These are phyloP conservation scores for Ophiostoma ulmi DNA, from an alignment of 2,329 filamentous ascomycete genomes.

Conservation along the genomic window DNA sequence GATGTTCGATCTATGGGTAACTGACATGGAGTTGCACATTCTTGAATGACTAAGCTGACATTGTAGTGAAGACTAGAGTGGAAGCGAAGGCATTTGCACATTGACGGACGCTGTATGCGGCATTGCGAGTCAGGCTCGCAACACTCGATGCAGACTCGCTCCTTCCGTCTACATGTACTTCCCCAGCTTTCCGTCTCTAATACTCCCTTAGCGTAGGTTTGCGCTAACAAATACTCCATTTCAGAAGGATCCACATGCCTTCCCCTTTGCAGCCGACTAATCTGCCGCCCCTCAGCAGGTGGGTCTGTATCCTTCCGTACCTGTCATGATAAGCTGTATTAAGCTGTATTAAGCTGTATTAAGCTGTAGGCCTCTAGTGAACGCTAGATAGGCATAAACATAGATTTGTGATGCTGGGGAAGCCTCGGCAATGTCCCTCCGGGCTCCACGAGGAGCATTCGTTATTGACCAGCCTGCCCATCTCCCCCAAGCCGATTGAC, in stretches of 20 bases:
- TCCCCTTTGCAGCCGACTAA: not conserved
- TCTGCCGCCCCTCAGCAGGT: not conserved
- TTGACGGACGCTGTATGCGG: too few species aligned
- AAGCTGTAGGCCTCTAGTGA: not conserved
- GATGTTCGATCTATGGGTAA: not conserved
- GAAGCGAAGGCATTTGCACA: too few species aligned
- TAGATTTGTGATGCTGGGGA: not conserved
- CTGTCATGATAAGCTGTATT: not conserved
- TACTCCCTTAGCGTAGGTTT: too few species aligned
- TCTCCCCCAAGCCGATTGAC: not conserved
- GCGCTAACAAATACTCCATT: not conserved
- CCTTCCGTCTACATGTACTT: too few species aligned
- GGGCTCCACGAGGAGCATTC: not conserved
- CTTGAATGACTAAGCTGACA: not conserved
- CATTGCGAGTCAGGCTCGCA: too few species aligned
- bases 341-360: not conserved
- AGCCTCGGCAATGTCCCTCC: constrained; percentile 10
- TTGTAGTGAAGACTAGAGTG: not conserved
- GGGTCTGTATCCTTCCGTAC: not conserved
- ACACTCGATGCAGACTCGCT: too few species aligned
- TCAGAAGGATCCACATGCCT: not conserved
- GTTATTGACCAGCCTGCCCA: not conserved
- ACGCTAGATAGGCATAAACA: not conserved
- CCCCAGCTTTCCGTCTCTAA: not conserved
- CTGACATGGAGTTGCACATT: not conserved